Percentiles rank a stretch among this genome's conserved stretches.
phyloP scores from a whole-genome alignment of 148 eudicot genomes.

The Nepenthes mirabilis region DNA sequence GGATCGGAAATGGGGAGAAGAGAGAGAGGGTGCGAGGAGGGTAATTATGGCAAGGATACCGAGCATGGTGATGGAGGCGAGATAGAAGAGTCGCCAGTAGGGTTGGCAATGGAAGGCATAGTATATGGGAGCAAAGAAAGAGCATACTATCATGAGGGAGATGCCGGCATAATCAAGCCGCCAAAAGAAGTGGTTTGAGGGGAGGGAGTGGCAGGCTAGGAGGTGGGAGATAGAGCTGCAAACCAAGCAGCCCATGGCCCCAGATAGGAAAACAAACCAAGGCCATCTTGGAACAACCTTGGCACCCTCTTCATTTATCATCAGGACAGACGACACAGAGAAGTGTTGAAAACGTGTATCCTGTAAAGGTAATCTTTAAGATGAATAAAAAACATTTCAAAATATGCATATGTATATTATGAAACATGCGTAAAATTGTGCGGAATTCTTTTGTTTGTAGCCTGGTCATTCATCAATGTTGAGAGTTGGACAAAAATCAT shows the following conservation, averaged over 20 bases:
- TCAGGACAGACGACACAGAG: slow-evolving; percentile 7
- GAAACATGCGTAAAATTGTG: no score
- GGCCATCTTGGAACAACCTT: slow-evolving; percentile 58
- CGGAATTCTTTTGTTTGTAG: no score
- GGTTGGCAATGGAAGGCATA: slow-evolving; percentile 63
- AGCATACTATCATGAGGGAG: slow-evolving; percentile 76
- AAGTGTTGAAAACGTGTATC: no score
- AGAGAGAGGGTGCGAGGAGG: slow-evolving; percentile 60
- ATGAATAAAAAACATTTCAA: no score
- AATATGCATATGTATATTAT: no score
- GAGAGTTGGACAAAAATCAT: no score
- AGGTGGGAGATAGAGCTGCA: slow-evolving; percentile 86
- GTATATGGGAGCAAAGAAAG: slow-evolving; percentile 76
- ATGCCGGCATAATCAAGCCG: slow-evolving; percentile 83
- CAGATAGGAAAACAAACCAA: slow-evolving; percentile 73
- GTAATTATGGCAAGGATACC: slow-evolving; percentile 50
- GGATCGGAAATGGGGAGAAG: slow-evolving; percentile 41
- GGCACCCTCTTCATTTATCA: slow-evolving; percentile 8
- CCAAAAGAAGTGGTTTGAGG: slow-evolving; percentile 70
- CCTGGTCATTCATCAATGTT: no score
- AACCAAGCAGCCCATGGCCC: slow-evolving; percentile 74
- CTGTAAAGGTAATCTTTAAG: no score
- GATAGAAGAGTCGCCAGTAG: slow-evolving; percentile 38
- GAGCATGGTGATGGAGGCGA: slow-evolving; percentile 40
- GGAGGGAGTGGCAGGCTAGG: slow-evolving; percentile 75